Percentiles rank a stretch among this genome's conserved stretches.
Conservation (phyloP, 805 yeast species). For the Kazachstania kunashirensis region DNA sequence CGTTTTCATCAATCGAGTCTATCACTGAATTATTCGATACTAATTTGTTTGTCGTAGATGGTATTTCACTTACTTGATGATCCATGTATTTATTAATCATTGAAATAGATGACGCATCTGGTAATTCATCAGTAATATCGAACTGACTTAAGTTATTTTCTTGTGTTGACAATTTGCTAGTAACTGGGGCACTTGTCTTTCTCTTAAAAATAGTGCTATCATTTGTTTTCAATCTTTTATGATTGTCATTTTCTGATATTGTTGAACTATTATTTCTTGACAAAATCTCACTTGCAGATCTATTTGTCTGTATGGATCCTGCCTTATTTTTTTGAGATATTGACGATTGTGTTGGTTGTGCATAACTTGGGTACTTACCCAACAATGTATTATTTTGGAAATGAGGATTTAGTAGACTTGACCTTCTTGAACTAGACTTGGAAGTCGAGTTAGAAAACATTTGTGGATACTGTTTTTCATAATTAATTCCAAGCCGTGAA, state of each 20-base stretch:
- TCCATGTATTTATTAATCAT: constrained; percentile 21
- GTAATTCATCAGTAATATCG: constrained; percentile 26
- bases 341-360: constrained; percentile 23
- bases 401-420: constrained; percentile 18
- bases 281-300: constrained; percentile 22
- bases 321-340: constrained; percentile 4
- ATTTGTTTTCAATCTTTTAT: constrained; percentile 6
- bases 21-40: background rate
- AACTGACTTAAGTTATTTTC: constrained; percentile 8
- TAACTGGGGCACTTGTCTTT: constrained; percentile 22
- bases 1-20: background rate
- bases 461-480: constrained; percentile 8
- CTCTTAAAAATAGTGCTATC: constrained; percentile 7
- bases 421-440: constrained; percentile 38
- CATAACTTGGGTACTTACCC: constrained; percentile 24
- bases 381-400: constrained; percentile 2
- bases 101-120: constrained; percentile 18
- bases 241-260: background rate
- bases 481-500: constrained; percentile 19
- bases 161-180: background rate
- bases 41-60: background rate
- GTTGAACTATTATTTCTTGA: constrained; percentile 1
- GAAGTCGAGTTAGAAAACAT: constrained; percentile 9
- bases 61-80: background rate
- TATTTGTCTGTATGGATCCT: constrained; percentile 1